These are phyloP conservation scores for Saprolegnia diclina DNA, from an alignment of 352 stramenopile species.

Conservation along the genomic window DNA sequence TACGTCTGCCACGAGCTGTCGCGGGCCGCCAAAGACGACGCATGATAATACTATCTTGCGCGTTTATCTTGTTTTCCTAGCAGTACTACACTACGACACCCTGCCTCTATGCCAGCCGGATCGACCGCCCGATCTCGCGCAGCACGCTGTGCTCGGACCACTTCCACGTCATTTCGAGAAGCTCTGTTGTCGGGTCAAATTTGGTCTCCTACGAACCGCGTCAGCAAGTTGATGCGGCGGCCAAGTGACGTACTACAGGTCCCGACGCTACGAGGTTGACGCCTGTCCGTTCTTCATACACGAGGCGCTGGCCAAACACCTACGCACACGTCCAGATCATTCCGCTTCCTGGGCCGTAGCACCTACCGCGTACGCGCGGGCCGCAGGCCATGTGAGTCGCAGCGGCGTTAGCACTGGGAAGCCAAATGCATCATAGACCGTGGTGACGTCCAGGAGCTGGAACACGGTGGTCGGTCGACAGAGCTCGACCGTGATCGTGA, in stretches of 20 bases:
- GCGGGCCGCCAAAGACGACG: not conserved
- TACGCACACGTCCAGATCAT: constrained; percentile 29
- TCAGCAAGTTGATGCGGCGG: constrained; percentile 15
- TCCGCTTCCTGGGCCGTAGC: constrained; percentile 42
- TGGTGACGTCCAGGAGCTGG: constrained; percentile 49
- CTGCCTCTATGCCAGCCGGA: constrained; percentile 11
- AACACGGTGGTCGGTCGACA: constrained; percentile 51
- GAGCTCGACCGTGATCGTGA: constrained; percentile 31
- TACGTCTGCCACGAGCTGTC: constrained; percentile 25
- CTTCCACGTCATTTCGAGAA: constrained; percentile 9
- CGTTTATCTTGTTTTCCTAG: no score
- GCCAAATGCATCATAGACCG: constrained; percentile 45
- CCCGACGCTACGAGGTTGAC: constrained; percentile 50
- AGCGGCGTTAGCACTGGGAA: constrained; percentile 42
- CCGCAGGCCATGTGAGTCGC: constrained; percentile 46
- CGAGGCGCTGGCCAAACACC: constrained; percentile 61
- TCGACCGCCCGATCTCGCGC: constrained; percentile 19
- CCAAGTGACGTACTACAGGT: constrained; percentile 48
- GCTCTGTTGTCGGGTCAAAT: constrained; percentile 59
- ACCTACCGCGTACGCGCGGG: constrained; percentile 38
- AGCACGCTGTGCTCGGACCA: constrained; percentile 23
- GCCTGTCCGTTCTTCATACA: constrained; percentile 63
- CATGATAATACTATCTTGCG: not conserved
- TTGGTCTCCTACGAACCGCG: constrained; percentile 38
- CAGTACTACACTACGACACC: no score